phyloP scores from a whole-genome alignment of 139 green algal species.

The Gonium pectorale region DNA sequence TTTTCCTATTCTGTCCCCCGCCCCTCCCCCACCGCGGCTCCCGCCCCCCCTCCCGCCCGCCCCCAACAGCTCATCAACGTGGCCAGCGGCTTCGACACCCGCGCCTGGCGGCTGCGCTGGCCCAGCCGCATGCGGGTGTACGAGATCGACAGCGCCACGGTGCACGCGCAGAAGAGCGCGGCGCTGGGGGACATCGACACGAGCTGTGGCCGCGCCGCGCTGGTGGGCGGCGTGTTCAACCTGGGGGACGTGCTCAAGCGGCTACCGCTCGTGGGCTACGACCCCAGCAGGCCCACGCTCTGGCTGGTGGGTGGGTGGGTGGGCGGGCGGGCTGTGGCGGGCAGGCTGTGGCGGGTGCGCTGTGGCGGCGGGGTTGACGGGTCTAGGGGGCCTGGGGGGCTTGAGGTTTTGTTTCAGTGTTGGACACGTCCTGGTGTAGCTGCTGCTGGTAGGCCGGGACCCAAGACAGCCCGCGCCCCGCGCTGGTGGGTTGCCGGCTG shows the following conservation, averaged over 20 bases:
- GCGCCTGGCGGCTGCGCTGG: slow-evolving; percentile 53
- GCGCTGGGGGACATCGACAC: slow-evolving; percentile 38
- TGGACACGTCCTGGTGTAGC: too few species aligned
- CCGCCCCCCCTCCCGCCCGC: too few species aligned
- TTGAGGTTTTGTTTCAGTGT: too few species aligned
- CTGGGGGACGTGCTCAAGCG: slow-evolving; percentile 20
- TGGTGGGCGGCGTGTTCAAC: slow-evolving; percentile 40
- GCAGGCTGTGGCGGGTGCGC: too few species aligned
- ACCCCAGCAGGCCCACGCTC: slow-evolving; percentile 17
- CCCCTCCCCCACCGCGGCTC: background rate
- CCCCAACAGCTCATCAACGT: slow-evolving; percentile 51
- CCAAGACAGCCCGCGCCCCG: too few species aligned
- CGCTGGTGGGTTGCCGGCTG: too few species aligned
- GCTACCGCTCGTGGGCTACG: slow-evolving; percentile 24
- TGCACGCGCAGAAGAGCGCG: slow-evolving; percentile 46
- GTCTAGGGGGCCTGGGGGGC: too few species aligned
- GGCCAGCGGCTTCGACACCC: slow-evolving; percentile 53
- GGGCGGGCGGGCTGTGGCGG: background rate
- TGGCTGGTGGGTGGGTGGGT: slow-evolving; percentile 17
- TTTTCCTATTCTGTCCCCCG: background rate
- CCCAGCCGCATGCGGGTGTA: slow-evolving; percentile 24
- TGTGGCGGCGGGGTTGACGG: too few species aligned
- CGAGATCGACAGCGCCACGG: slow-evolving; percentile 54
- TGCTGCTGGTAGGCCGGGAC: too few species aligned
- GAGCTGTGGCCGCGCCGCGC: background rate